Conservation (phyloP, 2,329 filamentous ascomycete genomes). For the Colletotrichum cuscutae region DNA sequence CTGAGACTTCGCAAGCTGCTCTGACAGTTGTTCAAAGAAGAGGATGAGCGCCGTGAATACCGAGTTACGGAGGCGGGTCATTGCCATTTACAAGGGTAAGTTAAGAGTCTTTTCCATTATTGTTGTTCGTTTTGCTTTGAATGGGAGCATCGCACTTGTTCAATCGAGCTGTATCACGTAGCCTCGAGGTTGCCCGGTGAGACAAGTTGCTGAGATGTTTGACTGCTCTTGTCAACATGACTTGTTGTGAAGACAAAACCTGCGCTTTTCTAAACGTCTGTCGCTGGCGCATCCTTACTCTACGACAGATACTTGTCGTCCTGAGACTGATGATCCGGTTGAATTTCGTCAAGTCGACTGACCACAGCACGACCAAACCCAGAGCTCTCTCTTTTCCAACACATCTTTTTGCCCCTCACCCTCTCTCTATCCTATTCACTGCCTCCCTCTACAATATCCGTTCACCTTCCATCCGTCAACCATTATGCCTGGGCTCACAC, state of each 20-base stretch:
- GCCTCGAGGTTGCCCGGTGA: not conserved
- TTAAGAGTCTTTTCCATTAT: not conserved
- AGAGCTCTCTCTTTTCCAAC: too few relatives aligned
- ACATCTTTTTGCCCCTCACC: too few relatives aligned
- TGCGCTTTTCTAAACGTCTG: too few relatives aligned
- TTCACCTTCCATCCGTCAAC: too few relatives aligned
- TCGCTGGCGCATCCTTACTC: too few relatives aligned
- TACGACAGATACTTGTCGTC: too few relatives aligned
- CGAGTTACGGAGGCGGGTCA: constrained; percentile 79
- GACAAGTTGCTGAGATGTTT: not conserved
- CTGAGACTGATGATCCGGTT: too few relatives aligned
- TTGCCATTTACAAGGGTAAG: constrained; percentile 87
- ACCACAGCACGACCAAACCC: too few relatives aligned
- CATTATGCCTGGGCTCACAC: not conserved
- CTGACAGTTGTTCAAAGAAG: too few relatives aligned
- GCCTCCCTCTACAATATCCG: not conserved
- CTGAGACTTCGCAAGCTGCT: not conserved
- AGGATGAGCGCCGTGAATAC: constrained; percentile 51
- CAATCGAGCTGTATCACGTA: not conserved
- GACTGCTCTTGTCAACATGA: not conserved
- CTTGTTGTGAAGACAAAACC: not conserved
- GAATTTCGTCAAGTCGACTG: too few relatives aligned
- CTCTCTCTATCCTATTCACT: too few relatives aligned
- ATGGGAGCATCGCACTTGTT: too few relatives aligned
- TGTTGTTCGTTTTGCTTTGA: not conserved